phyloP scores from a whole-genome alignment of 306 rosid species.

The Vigna hirtella region DNA sequence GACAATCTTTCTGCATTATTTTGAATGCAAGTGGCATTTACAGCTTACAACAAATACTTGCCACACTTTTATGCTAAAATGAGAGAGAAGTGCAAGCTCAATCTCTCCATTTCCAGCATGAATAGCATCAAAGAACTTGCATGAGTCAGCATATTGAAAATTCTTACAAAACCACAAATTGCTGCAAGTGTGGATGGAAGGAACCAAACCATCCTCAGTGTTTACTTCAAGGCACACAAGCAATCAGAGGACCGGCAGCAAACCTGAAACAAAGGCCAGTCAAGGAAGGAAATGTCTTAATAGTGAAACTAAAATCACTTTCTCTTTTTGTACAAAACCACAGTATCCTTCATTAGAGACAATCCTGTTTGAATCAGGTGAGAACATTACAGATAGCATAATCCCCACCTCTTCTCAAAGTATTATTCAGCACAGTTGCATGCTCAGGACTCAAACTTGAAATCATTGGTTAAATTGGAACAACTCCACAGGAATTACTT shows the following conservation, averaged over 20 bases:
- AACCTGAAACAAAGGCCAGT: constrained; percentile 41
- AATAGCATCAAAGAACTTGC: constrained; percentile 45
- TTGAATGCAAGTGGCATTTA: constrained; percentile 47
- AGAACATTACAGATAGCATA: not conserved
- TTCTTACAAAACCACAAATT: constrained; percentile 40
- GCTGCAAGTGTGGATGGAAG: constrained; percentile 26
- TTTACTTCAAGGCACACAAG: constrained; percentile 39
- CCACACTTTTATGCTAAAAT: constrained; percentile 39
- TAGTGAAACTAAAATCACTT: constrained; percentile 30
- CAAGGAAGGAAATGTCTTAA: constrained; percentile 32
- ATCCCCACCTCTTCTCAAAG: not conserved
- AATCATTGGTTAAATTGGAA: not conserved
- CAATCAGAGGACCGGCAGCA: constrained; percentile 44
- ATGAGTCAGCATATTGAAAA: constrained; percentile 39
- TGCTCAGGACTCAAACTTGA: not conserved
- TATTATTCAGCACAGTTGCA: not conserved
- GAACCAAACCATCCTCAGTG: constrained; percentile 22
- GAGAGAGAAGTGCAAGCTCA: constrained; percentile 41
- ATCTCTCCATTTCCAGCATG: constrained; percentile 42
- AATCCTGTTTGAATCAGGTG: not conserved
- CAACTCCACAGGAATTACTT: not conserved
- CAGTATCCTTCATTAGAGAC: not conserved
- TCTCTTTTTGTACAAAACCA: not conserved
- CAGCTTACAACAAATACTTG: constrained; percentile 51
- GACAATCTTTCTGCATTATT: constrained; percentile 54